These are phyloP conservation scores for Flueggea neowawraea DNA, from an alignment of 441 rosid genomes.

Conservation along the genomic window DNA sequence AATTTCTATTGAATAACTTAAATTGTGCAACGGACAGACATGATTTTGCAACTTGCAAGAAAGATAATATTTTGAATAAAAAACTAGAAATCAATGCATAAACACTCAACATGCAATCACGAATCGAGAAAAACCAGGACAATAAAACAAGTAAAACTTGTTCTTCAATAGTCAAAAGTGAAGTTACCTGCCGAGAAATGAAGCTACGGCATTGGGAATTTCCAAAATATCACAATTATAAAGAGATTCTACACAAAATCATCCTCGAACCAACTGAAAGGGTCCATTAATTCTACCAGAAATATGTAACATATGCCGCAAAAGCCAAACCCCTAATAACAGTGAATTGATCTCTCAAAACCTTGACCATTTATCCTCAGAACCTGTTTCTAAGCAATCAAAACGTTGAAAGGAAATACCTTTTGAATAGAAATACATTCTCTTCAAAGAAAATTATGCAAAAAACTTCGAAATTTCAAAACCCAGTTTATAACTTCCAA, in stretches of 20 bases:
- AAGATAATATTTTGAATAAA: conserved; percentile 3
- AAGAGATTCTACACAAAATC: no score
- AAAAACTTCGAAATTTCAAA: not conserved
- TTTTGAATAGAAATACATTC: no score
- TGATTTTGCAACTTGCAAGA: not conserved
- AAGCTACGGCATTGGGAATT: no score
- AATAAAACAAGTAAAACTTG: no score
- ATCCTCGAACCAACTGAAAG: no score
- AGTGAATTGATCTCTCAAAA: not conserved
- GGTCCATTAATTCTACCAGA: no score
- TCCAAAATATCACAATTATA: no score
- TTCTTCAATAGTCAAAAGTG: no score
- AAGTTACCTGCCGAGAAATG: no score
- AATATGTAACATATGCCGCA: not conserved
- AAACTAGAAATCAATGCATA: no score
- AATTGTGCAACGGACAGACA: not conserved
- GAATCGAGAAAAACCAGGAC: no score
- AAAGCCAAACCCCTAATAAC: not conserved
- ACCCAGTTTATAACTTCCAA: not conserved
- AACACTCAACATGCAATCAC: no score
- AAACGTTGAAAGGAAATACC: not conserved
- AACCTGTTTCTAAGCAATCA: not conserved
- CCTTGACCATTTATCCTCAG: not conserved
- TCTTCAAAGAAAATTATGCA: not conserved
- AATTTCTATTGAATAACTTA: conserved; percentile 1